Evolutionary conservation across 169 alveolate species (phyloP).

Genomic region (Plasmodium fragile): DNA sequence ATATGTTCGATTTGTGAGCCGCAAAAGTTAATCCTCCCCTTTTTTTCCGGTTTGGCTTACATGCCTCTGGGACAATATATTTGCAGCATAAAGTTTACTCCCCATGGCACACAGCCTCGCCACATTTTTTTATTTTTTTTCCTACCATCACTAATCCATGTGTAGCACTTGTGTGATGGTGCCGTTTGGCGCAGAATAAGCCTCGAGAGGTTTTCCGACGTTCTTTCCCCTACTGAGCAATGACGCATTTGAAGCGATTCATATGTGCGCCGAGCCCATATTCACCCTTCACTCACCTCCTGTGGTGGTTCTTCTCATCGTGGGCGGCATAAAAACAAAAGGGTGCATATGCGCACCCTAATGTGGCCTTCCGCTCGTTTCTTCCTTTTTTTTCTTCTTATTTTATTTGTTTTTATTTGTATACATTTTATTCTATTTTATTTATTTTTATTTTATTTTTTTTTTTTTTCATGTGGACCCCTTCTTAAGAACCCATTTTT

Average conservation of each 20-base stretch:
- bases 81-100: neutral
- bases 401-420: no score
- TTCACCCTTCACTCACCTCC: neutral
- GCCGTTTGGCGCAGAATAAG: neutral
- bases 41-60: neutral
- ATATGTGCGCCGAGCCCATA: neutral
- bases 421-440: no score
- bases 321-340: neutral
- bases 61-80: neutral
- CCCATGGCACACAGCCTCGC: neutral
- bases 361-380: neutral
- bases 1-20: slow-evolving; percentile 27
- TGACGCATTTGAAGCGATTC: neutral
- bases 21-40: neutral
- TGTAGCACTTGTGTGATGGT: neutral
- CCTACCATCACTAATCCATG: neutral
- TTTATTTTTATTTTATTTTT: no score
- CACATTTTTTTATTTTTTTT: neutral
- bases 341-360: neutral
- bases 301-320: neutral
- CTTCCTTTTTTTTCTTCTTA: neutral
- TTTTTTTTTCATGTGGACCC: neutral
- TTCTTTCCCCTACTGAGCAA: neutral
- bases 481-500: neutral
- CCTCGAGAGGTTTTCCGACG: neutral